These are phyloP conservation scores for Akebia trifoliata DNA, from an alignment of 164 flowering plant species.

Conservation along the genomic window DNA sequence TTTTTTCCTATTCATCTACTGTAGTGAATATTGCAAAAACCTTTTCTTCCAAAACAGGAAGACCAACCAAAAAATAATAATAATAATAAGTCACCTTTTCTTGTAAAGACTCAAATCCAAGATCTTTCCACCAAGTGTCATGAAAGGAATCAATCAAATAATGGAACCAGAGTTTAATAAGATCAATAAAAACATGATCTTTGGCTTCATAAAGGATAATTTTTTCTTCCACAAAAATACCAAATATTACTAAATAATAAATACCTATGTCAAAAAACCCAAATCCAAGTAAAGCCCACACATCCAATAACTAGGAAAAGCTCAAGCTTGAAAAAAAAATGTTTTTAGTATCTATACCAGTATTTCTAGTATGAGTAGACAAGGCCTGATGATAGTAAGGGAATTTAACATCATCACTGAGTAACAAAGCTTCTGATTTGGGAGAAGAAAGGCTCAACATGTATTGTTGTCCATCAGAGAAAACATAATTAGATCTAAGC, in stretches of 20 bases:
- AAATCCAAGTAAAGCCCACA: conserved; percentile 9
- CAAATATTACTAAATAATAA: conserved; percentile 8
- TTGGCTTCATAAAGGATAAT: conserved; percentile 11
- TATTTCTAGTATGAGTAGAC: conserved; percentile 32
- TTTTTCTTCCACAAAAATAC: conserved; percentile 8
- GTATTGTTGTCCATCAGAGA: conserved; percentile 38
- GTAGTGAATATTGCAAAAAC: conserved; percentile 5
- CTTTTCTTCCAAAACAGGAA: conserved; percentile 6
- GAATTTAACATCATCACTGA: conserved; percentile 20
- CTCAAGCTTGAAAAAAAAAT: neutral
- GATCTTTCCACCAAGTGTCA: conserved; percentile 13
- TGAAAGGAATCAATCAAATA: conserved; percentile 34
- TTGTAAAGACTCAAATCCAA: conserved; percentile 39
- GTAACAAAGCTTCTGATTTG: conserved; percentile 30
- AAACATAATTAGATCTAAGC: conserved; percentile 42
- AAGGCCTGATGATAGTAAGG: conserved; percentile 32
- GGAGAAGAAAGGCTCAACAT: conserved; percentile 70
- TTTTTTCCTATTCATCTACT: neutral
- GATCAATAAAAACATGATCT: conserved; percentile 15
- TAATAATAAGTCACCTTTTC: conserved; percentile 9
- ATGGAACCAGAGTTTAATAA: conserved; percentile 7
- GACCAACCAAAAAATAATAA: neutral
- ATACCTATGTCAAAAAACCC: conserved; percentile 11
- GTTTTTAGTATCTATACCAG: conserved; percentile 67
- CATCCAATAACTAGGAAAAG: neutral